Evolutionary conservation across 805 yeast species (phyloP).

Genomic region (Wickerhamomyces sydowiorum): DNA sequence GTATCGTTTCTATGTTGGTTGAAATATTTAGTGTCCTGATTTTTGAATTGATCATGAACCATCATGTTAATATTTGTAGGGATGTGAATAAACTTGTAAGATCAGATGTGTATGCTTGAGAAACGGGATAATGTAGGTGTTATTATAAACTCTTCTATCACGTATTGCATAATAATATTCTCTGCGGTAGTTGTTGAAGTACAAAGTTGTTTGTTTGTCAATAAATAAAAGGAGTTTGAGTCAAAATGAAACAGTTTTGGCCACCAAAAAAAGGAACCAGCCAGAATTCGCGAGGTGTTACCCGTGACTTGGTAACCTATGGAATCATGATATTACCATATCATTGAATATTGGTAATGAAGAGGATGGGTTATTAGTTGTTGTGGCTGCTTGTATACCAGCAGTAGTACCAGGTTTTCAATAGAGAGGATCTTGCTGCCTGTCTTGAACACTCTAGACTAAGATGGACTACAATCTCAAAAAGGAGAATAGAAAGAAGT

Average conservation of each 20-base stretch:
- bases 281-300: not conserved
- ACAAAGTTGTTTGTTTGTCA: not conserved
- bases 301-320: not conserved
- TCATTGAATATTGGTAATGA: too few relatives aligned
- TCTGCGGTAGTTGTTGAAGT: not conserved
- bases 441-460: not conserved
- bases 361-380: too few relatives aligned
- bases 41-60: constrained; percentile 1
- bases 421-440: too few relatives aligned
- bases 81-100: too few relatives aligned
- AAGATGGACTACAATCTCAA: constrained; percentile 25
- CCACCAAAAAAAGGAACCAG: not conserved
- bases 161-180: not conserved
- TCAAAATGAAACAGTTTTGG: not conserved
- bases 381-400: too few relatives aligned
- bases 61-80: too few relatives aligned
- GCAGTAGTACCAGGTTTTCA: too few relatives aligned
- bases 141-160: not conserved
- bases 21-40: constrained; percentile 4
- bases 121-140: not conserved
- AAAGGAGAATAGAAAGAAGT: constrained; percentile 35
- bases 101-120: too few relatives aligned
- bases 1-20: constrained; percentile 4
- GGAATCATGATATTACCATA: too few relatives aligned
- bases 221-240: not conserved